Percentiles rank a stretch among this genome's conserved stretches.
Conservation (phyloP, 306 rosid species). For the Prunus fruticosa region DNA sequence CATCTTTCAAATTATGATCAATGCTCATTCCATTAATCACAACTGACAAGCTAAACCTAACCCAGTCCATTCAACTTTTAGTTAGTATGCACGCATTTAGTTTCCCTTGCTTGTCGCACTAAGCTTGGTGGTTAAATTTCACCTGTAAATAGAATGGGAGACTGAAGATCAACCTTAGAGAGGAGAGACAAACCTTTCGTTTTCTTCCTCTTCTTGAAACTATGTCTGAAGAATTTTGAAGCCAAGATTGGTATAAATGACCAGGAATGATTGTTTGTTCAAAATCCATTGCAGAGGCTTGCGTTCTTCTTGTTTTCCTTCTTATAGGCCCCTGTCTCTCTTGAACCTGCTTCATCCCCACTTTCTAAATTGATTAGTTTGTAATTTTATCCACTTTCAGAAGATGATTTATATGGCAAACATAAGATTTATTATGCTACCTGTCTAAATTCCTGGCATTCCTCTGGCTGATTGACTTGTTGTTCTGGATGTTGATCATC, state of each 20-base stretch:
- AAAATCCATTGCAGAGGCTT: conserved; percentile 44
- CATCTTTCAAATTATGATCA: background rate
- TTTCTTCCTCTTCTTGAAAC: conserved; percentile 61
- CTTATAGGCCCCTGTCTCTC: conserved; percentile 32
- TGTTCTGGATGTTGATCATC: conserved; percentile 35
- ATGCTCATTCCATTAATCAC: background rate
- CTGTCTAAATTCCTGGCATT: conserved; percentile 37
- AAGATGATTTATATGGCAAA: background rate
- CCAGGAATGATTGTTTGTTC: conserved; percentile 78
- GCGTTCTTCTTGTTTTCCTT: conserved; percentile 48
- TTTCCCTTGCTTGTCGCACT: background rate
- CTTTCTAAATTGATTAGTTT: conserved; percentile 16
- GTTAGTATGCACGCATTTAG: background rate
- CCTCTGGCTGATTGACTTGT: conserved; percentile 29
- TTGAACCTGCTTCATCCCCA: conserved; percentile 44
- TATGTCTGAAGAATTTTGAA: conserved; percentile 58
- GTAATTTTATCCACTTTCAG: background rate
- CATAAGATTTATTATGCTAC: conserved; percentile 25
- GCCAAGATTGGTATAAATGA: conserved; percentile 75
- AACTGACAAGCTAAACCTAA: background rate
- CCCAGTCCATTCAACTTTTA: background rate
- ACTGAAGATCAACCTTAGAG: conserved; percentile 17
- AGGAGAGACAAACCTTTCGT: conserved; percentile 49
- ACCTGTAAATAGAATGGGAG: background rate
- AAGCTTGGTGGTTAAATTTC: background rate